Evolutionary conservation across 1,284 basidiomycete species (phyloP).

Genomic region (Marasmius fiardii): DNA sequence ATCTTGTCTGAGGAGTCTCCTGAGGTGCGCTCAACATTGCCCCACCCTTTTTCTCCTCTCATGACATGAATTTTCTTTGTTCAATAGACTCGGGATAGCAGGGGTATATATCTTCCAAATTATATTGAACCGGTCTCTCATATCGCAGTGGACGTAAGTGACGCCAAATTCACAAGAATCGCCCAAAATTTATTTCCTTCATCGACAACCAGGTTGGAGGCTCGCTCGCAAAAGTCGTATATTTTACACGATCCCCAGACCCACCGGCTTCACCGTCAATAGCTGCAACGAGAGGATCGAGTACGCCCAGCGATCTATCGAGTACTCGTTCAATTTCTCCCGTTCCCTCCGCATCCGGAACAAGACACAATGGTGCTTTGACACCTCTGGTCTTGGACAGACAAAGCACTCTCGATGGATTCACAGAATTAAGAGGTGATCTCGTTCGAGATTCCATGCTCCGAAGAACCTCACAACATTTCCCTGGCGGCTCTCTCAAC

Average conservation of each 20-base stretch:
- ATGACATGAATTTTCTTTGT: neutral
- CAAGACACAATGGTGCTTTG: slow-evolving; percentile 68
- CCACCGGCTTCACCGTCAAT: slow-evolving; percentile 69
- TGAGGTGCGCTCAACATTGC: slow-evolving; percentile 54
- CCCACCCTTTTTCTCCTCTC: slow-evolving; percentile 6
- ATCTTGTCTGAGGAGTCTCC: slow-evolving; percentile 90
- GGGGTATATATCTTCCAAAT: slow-evolving; percentile 94
- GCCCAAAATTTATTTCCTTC: slow-evolving; percentile 7
- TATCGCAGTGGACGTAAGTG: slow-evolving; percentile 90
- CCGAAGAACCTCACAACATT: slow-evolving; percentile 73
- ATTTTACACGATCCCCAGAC: slow-evolving; percentile 91
- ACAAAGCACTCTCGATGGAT: slow-evolving; percentile 28
- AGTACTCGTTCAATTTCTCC: slow-evolving; percentile 52
- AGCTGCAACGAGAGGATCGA: slow-evolving; percentile 54
- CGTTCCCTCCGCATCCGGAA: slow-evolving; percentile 34
- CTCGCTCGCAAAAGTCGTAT: slow-evolving; percentile 97
- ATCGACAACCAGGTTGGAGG: slow-evolving; percentile 85
- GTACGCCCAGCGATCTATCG: slow-evolving; percentile 41
- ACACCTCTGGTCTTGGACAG: slow-evolving; percentile 76
- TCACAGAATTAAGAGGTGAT: slow-evolving; percentile 42
- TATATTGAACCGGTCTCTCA: slow-evolving; percentile 96
- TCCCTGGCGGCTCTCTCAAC: slow-evolving; percentile 96
- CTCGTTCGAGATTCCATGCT: slow-evolving; percentile 63
- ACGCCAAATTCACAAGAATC: slow-evolving; percentile 3
- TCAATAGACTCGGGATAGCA: slow-evolving; percentile 81